A percentile compares a stretch with the other conserved stretches of the same genome.
Conservation (phyloP, 306 rosid species). For the Prunus mira region DNA sequence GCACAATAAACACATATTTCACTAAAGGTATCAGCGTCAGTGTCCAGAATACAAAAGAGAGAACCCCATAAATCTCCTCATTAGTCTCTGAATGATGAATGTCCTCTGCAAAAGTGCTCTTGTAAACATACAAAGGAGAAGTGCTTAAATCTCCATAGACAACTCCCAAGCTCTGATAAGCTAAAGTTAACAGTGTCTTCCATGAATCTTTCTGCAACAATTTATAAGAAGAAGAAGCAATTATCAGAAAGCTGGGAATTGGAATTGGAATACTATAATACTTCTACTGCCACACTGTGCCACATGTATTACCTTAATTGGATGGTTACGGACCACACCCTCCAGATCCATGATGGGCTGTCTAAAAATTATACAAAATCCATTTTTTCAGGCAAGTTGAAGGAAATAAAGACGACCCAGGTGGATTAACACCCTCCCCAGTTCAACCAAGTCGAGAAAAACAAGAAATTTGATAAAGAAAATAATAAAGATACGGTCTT, state of each 20-base stretch:
- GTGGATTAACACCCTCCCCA: conserved; percentile 36
- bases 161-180: conserved; percentile 93
- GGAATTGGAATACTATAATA: background rate
- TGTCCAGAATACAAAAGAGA: conserved; percentile 95
- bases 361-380: conserved; percentile 28
- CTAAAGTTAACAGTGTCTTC: conserved; percentile 77
- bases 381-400: conserved; percentile 34
- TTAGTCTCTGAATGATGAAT: conserved; percentile 83
- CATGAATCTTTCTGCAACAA: conserved; percentile 76
- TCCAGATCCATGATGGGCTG: conserved; percentile 71
- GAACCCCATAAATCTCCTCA: conserved; percentile 89
- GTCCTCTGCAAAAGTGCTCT: conserved; percentile 88
- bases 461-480: conserved; percentile 8
- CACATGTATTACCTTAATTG: conserved; percentile 58
- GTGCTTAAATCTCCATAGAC: conserved; percentile 96
- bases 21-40: conserved; percentile 74
- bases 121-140: conserved; percentile 87
- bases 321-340: conserved; percentile 47
- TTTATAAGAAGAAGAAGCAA: background rate
- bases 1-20: conserved; percentile 91
- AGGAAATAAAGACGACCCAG: conserved; percentile 32
- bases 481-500: background rate
- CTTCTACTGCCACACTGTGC: conserved; percentile 4
- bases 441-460: conserved; percentile 29
- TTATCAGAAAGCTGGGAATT: conserved; percentile 24